Base-by-base conservation (phyloP, 2,329 filamentous ascomycete genomes). In the Drechslerella coelobrocha region DNA sequence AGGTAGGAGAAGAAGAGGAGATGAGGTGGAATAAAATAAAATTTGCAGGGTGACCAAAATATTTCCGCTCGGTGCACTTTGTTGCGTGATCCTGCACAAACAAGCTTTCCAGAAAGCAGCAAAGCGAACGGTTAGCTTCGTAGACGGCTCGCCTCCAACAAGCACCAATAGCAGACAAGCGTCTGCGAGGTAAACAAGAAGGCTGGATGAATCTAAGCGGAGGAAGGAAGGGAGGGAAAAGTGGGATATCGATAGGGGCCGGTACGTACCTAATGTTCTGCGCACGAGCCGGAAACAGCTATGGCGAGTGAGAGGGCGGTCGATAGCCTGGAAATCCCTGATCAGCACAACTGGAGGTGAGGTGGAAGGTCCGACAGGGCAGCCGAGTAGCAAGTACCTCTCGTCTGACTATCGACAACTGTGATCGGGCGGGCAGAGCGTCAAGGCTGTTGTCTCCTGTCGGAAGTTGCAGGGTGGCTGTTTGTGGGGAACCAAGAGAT, bases 1-100 rank as follows among this genome's bases (percentile, higher is more conserved):
- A 17, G 26, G 24, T 52, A 73, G 61, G 72, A 52, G 68, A 72
- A 66, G 57, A 59, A 59, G 74, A 50, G 61, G 57, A 52, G 57
- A 61, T 52, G 45, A 52, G 31, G 50, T 21, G 39, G 37, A 47
- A 3, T 48, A 21, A 17, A 29, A 51, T 55, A 62, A 69, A 59
- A 41, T 69, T 69, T 69, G 61, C 29, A 53, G 61, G 63, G 57
- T 37, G 65, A 69, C 56, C 34, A 57, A 61, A 61, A 61, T 53
- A 66, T 72, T 68, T 72, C 68, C 74, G 72, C 61, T 73, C 73
- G 50, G 61, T 54, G 59, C 63, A 75, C 75, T 77, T 75, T 75
- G 76, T 76, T 76, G 74, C 74, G 76, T 77, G 75, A 77, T 77
- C 75, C 68, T 61, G 60, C 60, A 72, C 60, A 68, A 68, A 68